Evolutionary conservation across 352 stramenopile species (phyloP).

Genomic region (Globisporangium camurandrum): DNA sequence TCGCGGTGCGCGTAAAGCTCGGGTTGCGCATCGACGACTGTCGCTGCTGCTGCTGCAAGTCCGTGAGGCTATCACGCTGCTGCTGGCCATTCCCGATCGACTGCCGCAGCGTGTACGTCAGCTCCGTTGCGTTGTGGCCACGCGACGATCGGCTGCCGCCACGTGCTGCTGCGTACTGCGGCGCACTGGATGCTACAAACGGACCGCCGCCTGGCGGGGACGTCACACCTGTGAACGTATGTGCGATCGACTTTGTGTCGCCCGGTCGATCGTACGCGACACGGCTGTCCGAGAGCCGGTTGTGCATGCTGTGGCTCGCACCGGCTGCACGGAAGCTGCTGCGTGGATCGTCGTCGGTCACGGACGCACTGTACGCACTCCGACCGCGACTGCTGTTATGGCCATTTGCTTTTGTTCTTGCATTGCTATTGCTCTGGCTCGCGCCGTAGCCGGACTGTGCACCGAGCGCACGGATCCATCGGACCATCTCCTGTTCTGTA

Average conservation of each 20-base stretch:
- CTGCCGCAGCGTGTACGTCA: constrained; percentile 7
- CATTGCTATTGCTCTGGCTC: not conserved
- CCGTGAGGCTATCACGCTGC: constrained; percentile 1
- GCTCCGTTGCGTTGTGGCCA: constrained; percentile 7
- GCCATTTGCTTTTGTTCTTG: too few species aligned
- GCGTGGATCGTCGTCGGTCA: not conserved
- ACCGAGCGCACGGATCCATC: constrained; percentile 56
- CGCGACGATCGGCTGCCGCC: not conserved
- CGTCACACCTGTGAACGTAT: too few species aligned
- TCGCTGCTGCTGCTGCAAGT: not conserved
- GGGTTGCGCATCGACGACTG: constrained; percentile 1
- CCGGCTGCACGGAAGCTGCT: not conserved
- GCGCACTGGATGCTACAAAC: not conserved
- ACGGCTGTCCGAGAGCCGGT: constrained; percentile 16
- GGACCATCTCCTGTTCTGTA: constrained; percentile 54
- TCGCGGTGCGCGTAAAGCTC: constrained; percentile 2
- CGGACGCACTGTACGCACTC: not conserved
- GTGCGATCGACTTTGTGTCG: too few species aligned
- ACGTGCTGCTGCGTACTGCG: not conserved
- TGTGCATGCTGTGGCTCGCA: not conserved
- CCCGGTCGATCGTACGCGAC: constrained; percentile 9
- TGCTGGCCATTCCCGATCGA: not conserved
- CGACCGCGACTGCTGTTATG: not conserved
- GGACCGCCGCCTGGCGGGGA: not conserved
- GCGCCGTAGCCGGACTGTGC: constrained; percentile 33